Evolutionary conservation across 768 basidiomycete species (phyloP).

Genomic region (Lactifluus echinatus): DNA sequence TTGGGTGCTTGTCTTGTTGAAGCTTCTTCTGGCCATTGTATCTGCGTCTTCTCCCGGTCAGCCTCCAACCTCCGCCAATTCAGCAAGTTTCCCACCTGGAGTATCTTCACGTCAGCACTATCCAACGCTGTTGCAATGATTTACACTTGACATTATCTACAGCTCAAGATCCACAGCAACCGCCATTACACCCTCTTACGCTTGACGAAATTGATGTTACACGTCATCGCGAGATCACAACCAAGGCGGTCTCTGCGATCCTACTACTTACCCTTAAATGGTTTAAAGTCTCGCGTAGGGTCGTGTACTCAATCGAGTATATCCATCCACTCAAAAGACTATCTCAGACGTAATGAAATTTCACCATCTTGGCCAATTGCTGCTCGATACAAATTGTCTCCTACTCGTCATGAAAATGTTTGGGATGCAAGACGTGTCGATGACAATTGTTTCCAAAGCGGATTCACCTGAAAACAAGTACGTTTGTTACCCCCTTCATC

Average conservation of each 20-base stretch:
- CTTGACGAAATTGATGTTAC: slow-evolving; percentile 89
- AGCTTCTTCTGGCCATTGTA: slow-evolving; percentile 86
- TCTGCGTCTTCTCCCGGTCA: slow-evolving; percentile 66
- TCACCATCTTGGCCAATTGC: slow-evolving; percentile 90
- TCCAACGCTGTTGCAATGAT: not conserved
- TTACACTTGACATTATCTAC: slow-evolving; percentile 3
- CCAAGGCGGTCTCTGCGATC: slow-evolving; percentile 95
- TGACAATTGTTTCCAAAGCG: slow-evolving; percentile 77
- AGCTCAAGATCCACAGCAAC: slow-evolving; percentile 49
- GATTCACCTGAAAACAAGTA: slow-evolving; percentile 85
- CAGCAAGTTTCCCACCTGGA: slow-evolving; percentile 63
- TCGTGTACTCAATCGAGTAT: not conserved
- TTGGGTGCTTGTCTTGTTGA: slow-evolving; percentile 89
- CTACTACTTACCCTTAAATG: slow-evolving; percentile 85
- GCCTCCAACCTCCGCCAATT: slow-evolving; percentile 56
- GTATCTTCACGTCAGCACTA: slow-evolving; percentile 50
- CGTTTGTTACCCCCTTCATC: slow-evolving; percentile 17
- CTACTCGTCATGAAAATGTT: slow-evolving; percentile 96
- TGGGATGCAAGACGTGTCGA: slow-evolving; percentile 86
- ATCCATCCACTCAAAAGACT: not conserved
- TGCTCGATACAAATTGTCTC: slow-evolving; percentile 92
- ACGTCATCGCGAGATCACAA: slow-evolving; percentile 94
- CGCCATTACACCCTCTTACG: slow-evolving; percentile 57
- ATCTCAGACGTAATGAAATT: slow-evolving; percentile 91
- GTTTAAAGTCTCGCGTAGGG: slow-evolving; percentile 97